phyloP scores from a whole-genome alignment of 306 rosid genomes.

The Vachellia collinsii region DNA sequence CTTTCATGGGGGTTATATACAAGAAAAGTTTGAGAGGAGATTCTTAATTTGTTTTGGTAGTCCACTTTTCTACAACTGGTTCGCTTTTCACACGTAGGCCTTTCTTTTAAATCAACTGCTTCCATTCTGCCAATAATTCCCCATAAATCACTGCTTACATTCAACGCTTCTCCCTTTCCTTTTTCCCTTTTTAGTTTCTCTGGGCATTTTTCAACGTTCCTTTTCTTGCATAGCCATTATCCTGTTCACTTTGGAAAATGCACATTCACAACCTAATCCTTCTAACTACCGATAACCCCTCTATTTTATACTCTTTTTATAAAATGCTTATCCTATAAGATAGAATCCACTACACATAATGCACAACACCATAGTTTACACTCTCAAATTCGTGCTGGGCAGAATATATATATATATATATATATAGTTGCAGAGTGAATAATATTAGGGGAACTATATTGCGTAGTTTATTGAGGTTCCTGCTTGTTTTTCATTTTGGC shows the following conservation, averaged over 20 bases:
- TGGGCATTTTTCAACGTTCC: background rate
- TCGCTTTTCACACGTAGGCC: slow-evolving; percentile 56
- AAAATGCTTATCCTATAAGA: too few species aligned
- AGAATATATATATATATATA: too few species aligned
- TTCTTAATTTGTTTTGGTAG: slow-evolving; percentile 47
- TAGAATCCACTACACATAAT: too few species aligned
- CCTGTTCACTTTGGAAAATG: background rate
- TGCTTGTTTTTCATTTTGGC: background rate
- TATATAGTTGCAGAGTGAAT: background rate
- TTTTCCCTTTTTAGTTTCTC: background rate
- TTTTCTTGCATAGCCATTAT: background rate
- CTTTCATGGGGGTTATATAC: slow-evolving; percentile 59
- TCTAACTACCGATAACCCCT: background rate
- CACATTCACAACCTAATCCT: background rate
- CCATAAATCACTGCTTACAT: background rate
- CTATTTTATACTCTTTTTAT: background rate
- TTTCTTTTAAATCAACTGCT: slow-evolving; percentile 16
- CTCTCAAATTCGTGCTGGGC: too few species aligned
- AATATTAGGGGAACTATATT: background rate
- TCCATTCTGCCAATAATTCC: slow-evolving; percentile 25
- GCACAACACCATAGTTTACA: too few species aligned
- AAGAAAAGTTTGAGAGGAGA: slow-evolving; percentile 46
- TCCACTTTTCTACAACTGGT: slow-evolving; percentile 57
- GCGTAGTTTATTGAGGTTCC: slow-evolving; percentile 32
- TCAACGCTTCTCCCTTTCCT: background rate